A percentile compares a stretch with the other conserved stretches of the same genome.
Conservation (phyloP, 306 rosid genomes). For the Cicer arietinum region DNA sequence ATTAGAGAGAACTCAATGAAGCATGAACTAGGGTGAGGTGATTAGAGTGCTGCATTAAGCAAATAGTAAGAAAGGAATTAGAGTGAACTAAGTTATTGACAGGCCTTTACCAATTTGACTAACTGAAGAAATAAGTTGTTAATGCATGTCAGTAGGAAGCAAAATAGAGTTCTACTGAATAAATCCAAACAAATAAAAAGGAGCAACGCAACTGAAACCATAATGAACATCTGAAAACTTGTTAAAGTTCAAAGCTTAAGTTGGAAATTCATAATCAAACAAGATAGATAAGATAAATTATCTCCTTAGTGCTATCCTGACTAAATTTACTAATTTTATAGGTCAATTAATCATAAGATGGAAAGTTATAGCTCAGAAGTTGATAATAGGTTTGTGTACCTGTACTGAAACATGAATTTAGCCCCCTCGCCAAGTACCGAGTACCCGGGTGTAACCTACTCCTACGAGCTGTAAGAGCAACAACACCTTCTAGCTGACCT, state of each 20-base stretch:
- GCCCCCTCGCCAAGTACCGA: constrained; percentile 95
- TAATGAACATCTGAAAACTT: constrained; percentile 7
- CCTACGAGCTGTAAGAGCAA: constrained; percentile 89
- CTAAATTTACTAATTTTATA: constrained; percentile 17
- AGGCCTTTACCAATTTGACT: constrained; percentile 11
- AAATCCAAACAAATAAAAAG: neutral
- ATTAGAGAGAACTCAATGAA: neutral
- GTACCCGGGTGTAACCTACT: constrained; percentile 99
- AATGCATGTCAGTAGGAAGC: constrained; percentile 15
- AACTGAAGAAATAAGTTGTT: constrained; percentile 4
- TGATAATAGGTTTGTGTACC: constrained; percentile 57
- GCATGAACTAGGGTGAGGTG: neutral
- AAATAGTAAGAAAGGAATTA: constrained; percentile 30
- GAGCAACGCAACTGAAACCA: constrained; percentile 26
- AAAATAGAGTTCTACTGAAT: constrained; percentile 16
- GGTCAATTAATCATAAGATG: constrained; percentile 27
- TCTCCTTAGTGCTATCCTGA: constrained; percentile 17
- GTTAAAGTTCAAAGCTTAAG: constrained; percentile 28
- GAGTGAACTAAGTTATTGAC: constrained; percentile 15
- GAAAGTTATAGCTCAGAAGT: constrained; percentile 28
- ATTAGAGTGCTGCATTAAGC: constrained; percentile 20
- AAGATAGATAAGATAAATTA: constrained; percentile 2
- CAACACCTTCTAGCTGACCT: constrained; percentile 89
- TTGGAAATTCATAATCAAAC: constrained; percentile 20
- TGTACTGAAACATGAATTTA: constrained; percentile 96